Conservation (phyloP, 257 asterid genomes). For the Nicotiana noctiflora region DNA sequence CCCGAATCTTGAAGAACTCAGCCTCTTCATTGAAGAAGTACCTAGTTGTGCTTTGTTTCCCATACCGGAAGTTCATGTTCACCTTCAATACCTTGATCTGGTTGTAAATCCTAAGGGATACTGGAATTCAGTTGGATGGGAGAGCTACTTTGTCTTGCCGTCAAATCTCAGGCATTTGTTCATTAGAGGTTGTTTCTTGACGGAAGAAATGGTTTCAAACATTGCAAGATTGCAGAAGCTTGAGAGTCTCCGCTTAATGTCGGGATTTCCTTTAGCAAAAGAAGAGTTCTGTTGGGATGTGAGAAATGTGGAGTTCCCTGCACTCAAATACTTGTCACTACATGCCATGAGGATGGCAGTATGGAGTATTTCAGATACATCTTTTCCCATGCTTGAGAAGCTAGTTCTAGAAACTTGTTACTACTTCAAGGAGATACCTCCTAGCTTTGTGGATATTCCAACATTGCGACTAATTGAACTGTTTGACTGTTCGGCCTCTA, state of each 20-base stretch:
- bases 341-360: background rate
- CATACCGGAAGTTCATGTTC: background rate
- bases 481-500: background rate
- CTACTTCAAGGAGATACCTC: background rate
- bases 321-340: too few relatives aligned
- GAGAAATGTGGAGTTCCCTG: too few relatives aligned
- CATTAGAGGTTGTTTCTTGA: too few relatives aligned
- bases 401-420: background rate
- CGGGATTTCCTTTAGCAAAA: background rate
- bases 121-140: too few relatives aligned
- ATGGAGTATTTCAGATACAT: background rate
- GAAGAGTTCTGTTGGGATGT: too few relatives aligned
- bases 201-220: background rate
- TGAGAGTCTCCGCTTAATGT: background rate
- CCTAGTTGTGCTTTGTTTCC: background rate
- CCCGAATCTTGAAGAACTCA: background rate
- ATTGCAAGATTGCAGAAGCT: background rate
- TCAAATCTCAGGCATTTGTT: too few relatives aligned
- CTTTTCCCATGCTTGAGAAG: background rate
- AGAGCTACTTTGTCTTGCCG: too few relatives aligned
- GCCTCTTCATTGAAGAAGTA: rapidly evolving
- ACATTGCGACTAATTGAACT: background rate
- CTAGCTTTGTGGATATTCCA: background rate
- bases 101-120: too few relatives aligned
- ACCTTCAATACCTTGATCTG: background rate